phyloP scores from a whole-genome alignment of 768 basidiomycete genomes.

The Phaeolepiota aurea region DNA sequence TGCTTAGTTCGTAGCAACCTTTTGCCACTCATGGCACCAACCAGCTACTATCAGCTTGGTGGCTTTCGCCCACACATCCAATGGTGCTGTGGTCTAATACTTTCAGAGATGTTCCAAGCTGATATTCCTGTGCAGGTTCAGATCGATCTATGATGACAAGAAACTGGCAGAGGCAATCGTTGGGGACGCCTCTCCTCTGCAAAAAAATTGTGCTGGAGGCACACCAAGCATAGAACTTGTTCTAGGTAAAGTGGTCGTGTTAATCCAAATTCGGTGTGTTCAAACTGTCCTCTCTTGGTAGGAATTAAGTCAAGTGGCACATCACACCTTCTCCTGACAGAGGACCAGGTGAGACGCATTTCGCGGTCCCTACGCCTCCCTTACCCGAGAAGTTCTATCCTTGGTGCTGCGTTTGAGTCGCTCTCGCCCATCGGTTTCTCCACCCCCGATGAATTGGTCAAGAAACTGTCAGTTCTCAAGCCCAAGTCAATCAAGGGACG shows the following conservation, averaged over 20 bases:
- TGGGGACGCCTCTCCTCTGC: constrained; percentile 19
- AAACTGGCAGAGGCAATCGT: constrained; percentile 19
- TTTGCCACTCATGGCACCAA: no score
- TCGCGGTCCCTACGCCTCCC: constrained; percentile 5
- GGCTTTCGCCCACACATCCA: constrained; percentile 16
- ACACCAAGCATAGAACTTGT: constrained; percentile 27
- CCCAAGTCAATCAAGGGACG: constrained; percentile 27
- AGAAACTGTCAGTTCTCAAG: constrained; percentile 29
- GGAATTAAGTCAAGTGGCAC: constrained; percentile 35
- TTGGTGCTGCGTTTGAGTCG: constrained; percentile 26
- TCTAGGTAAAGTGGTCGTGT: constrained; percentile 24
- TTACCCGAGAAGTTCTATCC: constrained; percentile 4
- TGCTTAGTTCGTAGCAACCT: no score
- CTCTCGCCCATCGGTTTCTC: constrained; percentile 40
- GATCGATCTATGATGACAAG: constrained; percentile 24
- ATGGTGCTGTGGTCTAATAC: constrained; percentile 10
- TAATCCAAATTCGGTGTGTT: not conserved
- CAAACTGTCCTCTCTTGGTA: constrained; percentile 13
- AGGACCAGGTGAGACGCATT: constrained; percentile 18
- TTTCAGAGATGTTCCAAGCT: not conserved
- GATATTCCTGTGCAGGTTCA: constrained; percentile 5
- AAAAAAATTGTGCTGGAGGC: constrained; percentile 8
- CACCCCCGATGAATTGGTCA: constrained; percentile 18
- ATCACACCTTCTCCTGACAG: constrained; percentile 34
- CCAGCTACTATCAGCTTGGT: constrained; percentile 18